Percentiles rank a stretch among this genome's conserved stretches.
These are phyloP conservation scores for Fusarium subtropicale DNA, from an alignment of 2,329 filamentous ascomycete species.

Conservation along the genomic window DNA sequence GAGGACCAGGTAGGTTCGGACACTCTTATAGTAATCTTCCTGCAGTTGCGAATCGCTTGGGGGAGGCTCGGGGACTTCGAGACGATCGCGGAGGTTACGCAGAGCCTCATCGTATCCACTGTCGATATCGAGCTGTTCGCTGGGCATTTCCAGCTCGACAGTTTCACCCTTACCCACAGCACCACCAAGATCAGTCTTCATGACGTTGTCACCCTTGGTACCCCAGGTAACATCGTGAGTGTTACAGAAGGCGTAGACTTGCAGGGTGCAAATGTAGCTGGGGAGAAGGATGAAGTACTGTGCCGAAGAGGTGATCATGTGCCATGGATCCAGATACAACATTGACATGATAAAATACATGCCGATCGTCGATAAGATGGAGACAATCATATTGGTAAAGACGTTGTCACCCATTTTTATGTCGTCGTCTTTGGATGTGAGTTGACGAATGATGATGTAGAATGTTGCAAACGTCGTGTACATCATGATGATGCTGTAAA, in stretches of 20 bases:
- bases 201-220: slow-evolving; percentile 97
- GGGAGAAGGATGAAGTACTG: slow-evolving; percentile 96
- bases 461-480: slow-evolving; percentile 92
- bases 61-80: slow-evolving; percentile 77
- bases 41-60: slow-evolving; percentile 84
- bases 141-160: slow-evolving; percentile 97
- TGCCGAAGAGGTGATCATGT: slow-evolving; percentile 92
- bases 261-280: slow-evolving; percentile 94
- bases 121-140: slow-evolving; percentile 97
- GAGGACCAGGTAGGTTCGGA: slow-evolving; percentile 97
- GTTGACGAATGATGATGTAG: slow-evolving; percentile 88
- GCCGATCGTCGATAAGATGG: slow-evolving; percentile 87
- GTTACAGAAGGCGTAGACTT: slow-evolving; percentile 91
- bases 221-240: slow-evolving; percentile 49
- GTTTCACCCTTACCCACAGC: slow-evolving; percentile 82
- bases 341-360: slow-evolving; percentile 97
- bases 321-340: slow-evolving; percentile 97
- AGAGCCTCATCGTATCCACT: slow-evolving; percentile 97
- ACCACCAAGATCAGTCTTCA: slow-evolving; percentile 90
- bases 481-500: slow-evolving; percentile 94
- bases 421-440: slow-evolving; percentile 62
- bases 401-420: slow-evolving; percentile 83
- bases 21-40: slow-evolving; percentile 98
- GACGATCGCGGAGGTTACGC: slow-evolving; percentile 90
- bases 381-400: slow-evolving; percentile 95